These are phyloP conservation scores for Tetrahymena elliotti DNA, from an alignment of 73 alveolate genomes.

Conservation along the genomic window DNA sequence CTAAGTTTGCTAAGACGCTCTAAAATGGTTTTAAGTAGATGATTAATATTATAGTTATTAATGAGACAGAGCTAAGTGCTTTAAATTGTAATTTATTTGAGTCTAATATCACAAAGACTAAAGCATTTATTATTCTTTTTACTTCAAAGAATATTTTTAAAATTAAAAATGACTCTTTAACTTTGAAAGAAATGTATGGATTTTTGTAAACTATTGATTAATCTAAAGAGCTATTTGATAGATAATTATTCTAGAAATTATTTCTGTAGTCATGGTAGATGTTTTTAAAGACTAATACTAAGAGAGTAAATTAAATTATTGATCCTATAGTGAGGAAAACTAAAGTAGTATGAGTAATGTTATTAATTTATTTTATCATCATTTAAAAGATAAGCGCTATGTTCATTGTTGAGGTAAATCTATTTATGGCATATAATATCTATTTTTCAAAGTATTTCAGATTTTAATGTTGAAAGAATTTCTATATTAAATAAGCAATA, in stretches of 20 bases:
- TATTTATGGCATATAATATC: too few relatives aligned
- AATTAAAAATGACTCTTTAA: not conserved
- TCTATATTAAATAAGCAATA: not conserved
- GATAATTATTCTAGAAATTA: too few relatives aligned
- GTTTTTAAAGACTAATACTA: too few relatives aligned
- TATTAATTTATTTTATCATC: too few relatives aligned
- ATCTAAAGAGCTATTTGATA: not conserved
- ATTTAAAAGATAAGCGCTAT: not conserved
- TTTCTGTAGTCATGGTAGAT: not conserved
- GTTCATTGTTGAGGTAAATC: not conserved
- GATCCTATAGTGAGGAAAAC: not conserved
- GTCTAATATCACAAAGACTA: not conserved
- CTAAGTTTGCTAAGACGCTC: not conserved
- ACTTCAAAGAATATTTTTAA: not conserved
- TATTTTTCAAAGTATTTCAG: not conserved
- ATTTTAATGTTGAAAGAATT: too few relatives aligned
- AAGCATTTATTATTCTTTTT: not conserved
- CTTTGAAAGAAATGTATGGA: not conserved
- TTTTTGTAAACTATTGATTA: not conserved
- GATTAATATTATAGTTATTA: too few relatives aligned
- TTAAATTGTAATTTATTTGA: too few relatives aligned
- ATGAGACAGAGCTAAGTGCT: not conserved
- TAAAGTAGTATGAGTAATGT: not conserved
- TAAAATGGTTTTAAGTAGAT: not conserved
- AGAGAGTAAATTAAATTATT: too few relatives aligned